Base-by-base conservation (phyloP, 2,329 filamentous ascomycete genomes). In the Dactylellina cionopaga region DNA sequence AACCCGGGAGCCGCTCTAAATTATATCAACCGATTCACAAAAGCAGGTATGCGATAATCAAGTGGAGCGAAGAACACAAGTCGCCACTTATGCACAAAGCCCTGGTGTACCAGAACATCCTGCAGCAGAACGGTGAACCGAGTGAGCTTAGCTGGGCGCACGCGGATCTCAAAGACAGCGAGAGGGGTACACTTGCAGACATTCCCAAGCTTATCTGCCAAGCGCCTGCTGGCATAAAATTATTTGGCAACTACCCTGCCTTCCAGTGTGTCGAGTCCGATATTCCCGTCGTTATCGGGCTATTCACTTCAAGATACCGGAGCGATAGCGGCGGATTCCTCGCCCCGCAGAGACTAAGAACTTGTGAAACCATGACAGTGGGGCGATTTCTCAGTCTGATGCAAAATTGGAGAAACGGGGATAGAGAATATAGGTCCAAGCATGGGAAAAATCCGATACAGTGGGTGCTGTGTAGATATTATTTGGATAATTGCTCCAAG, bases 231-330 rank as follows among this genome's bases (percentile, higher is more conserved):
- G 22, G 59, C 24, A 46, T 64, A 9, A 41, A 46, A 15, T 27
- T n/a, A 3, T 56, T 71, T 51, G 19, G 25, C 10, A 22, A 52
- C n/a, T 44, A 71, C 24, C 49, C 66, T 17, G 66, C 66, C 19
- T 59, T 71, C 33, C 27, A 51, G 29, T 64, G 59, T 37, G 37
- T 43, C 51, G 51, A 64, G 29, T 52, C 58, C 5, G 52, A 51
- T 39, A 59, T 39, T 5, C 25, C 51, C 2, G 49, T 71, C 19
- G 43, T 60, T 25, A 41, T 71, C 17, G 49, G 56, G 1, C 39
- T 63, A n/a, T 63, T 70, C 33, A 63, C 58, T 17, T 70, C 65
- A 1, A 56, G 51, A 56, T 70, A 70, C 41, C 29, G 65, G 4
- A 54, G 46, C 31, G 51, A 49, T 2, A 43, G 49, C 5, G 65